phyloP scores from a whole-genome alignment of 2,329 filamentous ascomycete genomes.

The Colletotrichum eremochloae region DNA sequence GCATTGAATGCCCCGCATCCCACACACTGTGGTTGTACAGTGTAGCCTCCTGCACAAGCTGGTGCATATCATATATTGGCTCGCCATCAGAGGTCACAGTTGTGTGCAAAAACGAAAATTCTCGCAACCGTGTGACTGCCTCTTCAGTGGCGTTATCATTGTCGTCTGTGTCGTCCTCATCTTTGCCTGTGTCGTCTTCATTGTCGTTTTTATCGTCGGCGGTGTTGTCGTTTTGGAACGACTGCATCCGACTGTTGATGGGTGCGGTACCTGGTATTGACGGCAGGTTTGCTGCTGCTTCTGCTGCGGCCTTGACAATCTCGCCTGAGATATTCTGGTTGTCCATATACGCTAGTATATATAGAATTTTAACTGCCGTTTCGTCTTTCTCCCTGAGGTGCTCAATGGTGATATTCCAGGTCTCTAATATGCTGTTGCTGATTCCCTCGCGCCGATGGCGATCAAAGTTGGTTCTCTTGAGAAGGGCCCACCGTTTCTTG shows the following conservation, averaged over 20 bases:
- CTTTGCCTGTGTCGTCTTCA: too few relatives aligned
- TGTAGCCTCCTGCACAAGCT: neutral
- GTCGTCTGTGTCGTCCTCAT: neutral
- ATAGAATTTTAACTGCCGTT: neutral
- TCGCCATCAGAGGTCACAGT: neutral
- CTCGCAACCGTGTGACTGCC: neutral
- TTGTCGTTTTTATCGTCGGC: neutral
- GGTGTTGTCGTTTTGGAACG: too few relatives aligned
- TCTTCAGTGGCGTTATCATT: neutral
- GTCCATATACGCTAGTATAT: neutral
- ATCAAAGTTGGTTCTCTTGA: neutral
- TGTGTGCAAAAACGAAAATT: neutral
- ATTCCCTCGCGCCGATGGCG: neutral
- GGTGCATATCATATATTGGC: neutral
- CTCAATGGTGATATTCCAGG: neutral
- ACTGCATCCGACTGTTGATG: neutral
- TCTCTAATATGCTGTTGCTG: neutral
- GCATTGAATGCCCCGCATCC: too few relatives aligned
- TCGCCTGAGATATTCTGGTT: neutral
- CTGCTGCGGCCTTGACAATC: neutral
- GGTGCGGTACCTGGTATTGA: too few relatives aligned
- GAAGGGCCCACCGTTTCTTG: neutral
- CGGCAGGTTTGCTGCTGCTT: neutral
- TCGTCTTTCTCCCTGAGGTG: neutral
- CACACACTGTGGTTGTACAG: neutral